Conservation (phyloP, 2,329 filamentous ascomycete genomes). For the Epichloe aotearoae region DNA sequence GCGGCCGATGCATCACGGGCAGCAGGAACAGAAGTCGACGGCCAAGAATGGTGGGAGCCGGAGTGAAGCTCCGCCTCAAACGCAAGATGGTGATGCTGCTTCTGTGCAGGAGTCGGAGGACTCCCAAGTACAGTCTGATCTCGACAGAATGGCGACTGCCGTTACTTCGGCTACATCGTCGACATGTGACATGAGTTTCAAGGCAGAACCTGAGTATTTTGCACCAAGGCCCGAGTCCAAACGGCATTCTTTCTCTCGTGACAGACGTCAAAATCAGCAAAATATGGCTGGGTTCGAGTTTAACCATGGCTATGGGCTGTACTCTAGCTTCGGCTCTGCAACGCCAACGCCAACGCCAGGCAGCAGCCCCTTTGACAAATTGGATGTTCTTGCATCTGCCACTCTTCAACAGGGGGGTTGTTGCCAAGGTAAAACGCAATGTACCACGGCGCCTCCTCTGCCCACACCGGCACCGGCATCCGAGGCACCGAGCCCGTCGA, state of each 20-base stretch:
- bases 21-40: neutral
- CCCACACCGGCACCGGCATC: slow-evolving; percentile 12
- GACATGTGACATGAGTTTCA: neutral
- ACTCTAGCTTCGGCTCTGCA: neutral
- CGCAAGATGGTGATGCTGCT: neutral
- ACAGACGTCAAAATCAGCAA: neutral
- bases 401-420: slow-evolving; percentile 18
- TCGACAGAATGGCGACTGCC: neutral
- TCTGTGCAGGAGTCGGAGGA: neutral
- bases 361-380: slow-evolving; percentile 18
- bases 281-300: neutral
- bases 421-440: slow-evolving; percentile 11
- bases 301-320: neutral
- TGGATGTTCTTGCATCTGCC: slow-evolving; percentile 26
- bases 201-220: neutral
- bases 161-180: neutral
- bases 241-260: neutral
- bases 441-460: slow-evolving; percentile 8
- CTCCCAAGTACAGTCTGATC: neutral
- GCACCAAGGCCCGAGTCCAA: neutral
- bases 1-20: slow-evolving; percentile 4
- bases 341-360: neutral
- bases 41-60: neutral
- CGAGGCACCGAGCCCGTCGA: slow-evolving; percentile 11
- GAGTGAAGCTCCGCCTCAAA: neutral